phyloP scores from a whole-genome alignment of 148 eudicot genomes.

The Camellia lanceoleosa region DNA sequence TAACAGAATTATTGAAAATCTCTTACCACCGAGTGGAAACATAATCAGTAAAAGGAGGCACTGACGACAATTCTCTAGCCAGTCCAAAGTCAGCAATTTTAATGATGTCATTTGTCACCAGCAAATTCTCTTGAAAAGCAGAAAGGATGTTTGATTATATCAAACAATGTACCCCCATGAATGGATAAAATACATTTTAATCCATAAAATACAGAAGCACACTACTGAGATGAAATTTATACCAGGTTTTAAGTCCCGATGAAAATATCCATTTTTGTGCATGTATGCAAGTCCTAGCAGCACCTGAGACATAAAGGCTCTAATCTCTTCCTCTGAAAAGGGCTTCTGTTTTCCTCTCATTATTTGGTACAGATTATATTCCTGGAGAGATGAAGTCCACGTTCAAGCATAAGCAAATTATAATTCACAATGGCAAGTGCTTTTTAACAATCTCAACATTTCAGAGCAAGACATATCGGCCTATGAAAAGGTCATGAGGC shows the following conservation, averaged over 20 bases:
- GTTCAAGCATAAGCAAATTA: slow-evolving; percentile 11
- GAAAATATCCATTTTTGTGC: slow-evolving; percentile 86
- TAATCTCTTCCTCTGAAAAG: slow-evolving; percentile 78
- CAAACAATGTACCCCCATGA: not conserved
- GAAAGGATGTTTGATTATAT: slow-evolving; percentile 9
- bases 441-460: not conserved
- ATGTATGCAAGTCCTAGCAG: slow-evolving; percentile 84
- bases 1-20: not conserved
- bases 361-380: slow-evolving; percentile 78
- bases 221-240: slow-evolving; percentile 15
- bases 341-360: slow-evolving; percentile 66
- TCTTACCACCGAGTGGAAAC: slow-evolving; percentile 97
- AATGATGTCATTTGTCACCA: slow-evolving; percentile 67
- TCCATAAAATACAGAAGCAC: not conserved
- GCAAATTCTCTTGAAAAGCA: slow-evolving; percentile 64
- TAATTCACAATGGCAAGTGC: not conserved
- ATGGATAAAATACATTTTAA: not conserved
- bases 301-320: slow-evolving; percentile 63
- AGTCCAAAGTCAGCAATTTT: slow-evolving; percentile 98
- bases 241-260: slow-evolving; percentile 97
- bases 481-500: not conserved
- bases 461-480: not conserved
- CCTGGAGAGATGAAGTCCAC: slow-evolving; percentile 39
- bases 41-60: slow-evolving; percentile 93
- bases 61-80: slow-evolving; percentile 80